Evolutionary conservation across 208 protist species (phyloP).

Genomic region (Hexamita inflata): DNA sequence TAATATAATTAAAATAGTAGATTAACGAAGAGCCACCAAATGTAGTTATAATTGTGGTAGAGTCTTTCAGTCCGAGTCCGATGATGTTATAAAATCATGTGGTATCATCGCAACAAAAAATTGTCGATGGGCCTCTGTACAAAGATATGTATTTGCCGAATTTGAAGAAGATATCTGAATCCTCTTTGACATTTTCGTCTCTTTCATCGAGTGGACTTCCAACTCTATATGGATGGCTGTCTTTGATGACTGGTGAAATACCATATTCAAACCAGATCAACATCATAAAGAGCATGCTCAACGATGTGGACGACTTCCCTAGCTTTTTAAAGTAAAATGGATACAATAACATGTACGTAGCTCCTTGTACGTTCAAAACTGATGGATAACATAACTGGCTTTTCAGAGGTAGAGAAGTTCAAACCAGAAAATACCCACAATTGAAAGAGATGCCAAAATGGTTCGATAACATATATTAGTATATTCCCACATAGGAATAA

Average conservation of each 20-base stretch:
- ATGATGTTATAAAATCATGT: not conserved
- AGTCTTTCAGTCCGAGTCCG: not conserved
- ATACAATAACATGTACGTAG: slow-evolving; percentile 5
- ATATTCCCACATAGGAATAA: too few relatives aligned
- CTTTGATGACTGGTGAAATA: not conserved
- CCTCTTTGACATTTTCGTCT: not conserved
- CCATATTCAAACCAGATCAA: not conserved
- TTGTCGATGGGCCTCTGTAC: not conserved
- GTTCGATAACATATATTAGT: too few relatives aligned
- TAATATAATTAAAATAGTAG: not conserved
- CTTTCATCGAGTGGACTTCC: not conserved
- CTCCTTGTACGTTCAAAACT: not conserved
- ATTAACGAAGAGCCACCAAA: not conserved
- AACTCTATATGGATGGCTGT: slow-evolving; percentile 6
- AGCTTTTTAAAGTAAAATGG: not conserved
- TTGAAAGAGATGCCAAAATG: too few relatives aligned
- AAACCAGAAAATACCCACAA: too few relatives aligned
- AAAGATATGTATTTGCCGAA: not conserved
- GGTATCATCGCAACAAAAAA: not conserved
- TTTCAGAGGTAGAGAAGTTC: too few relatives aligned
- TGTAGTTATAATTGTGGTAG: not conserved
- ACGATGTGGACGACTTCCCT: not conserved
- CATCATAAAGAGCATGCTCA: not conserved
- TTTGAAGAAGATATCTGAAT: not conserved
- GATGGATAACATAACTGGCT: slow-evolving; percentile 1